These are phyloP conservation scores for Vitis riparia DNA, from an alignment of 164 flowering plant genomes.

Conservation along the genomic window DNA sequence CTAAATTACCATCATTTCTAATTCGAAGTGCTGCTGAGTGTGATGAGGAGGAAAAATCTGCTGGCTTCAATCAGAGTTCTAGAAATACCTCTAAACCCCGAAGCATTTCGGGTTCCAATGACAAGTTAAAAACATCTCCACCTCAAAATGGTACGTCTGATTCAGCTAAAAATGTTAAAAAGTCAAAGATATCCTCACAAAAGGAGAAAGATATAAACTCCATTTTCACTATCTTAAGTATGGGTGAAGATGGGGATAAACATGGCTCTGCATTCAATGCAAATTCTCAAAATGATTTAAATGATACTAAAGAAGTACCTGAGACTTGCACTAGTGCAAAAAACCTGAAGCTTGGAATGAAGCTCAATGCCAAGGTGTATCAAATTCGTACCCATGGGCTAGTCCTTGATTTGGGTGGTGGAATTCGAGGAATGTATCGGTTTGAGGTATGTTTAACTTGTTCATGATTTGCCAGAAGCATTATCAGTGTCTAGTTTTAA, in stretches of 20 bases:
- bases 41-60: slow-evolving; percentile 60
- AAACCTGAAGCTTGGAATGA: slow-evolving; percentile 62
- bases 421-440: slow-evolving; percentile 76
- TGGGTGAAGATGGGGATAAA: not conserved
- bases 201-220: slow-evolving; percentile 8
- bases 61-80: slow-evolving; percentile 20
- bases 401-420: slow-evolving; percentile 84
- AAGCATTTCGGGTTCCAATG: not conserved
- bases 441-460: slow-evolving; percentile 63
- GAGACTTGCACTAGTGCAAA: slow-evolving; percentile 34
- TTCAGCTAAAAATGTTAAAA: slow-evolving; percentile 13
- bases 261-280: not conserved
- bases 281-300: not conserved
- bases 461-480: not conserved
- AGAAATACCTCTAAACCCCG: slow-evolving; percentile 12
- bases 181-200: slow-evolving; percentile 13
- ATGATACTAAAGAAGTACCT: slow-evolving; percentile 19
- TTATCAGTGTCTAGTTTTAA: not conserved
- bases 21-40: slow-evolving; percentile 93
- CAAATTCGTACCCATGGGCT: slow-evolving; percentile 82
- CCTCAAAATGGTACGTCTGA: not conserved
- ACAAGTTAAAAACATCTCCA: not conserved
- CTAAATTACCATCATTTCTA: slow-evolving; percentile 46
- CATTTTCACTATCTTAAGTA: too few species aligned
- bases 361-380: slow-evolving; percentile 59